Percentiles rank a stretch among this genome's conserved stretches.
These are phyloP conservation scores for Sugiyamaella castrensis DNA, from an alignment of 1,139 yeast genomes.

Conservation along the genomic window DNA sequence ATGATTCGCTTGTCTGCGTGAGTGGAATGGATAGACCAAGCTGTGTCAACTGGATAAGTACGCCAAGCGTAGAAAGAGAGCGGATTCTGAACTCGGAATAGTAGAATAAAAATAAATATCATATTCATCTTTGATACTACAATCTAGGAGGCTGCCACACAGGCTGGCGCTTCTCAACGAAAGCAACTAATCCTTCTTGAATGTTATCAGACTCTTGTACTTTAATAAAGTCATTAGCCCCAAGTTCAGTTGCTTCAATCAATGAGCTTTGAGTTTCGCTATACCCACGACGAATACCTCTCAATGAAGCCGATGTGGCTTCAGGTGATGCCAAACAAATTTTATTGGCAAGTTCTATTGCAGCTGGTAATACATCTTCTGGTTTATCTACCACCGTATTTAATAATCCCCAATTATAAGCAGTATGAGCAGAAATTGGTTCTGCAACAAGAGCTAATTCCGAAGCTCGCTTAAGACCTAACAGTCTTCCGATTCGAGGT, in stretches of 20 bases:
- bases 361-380: slow-evolving; percentile 30
- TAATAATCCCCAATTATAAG: slow-evolving; percentile 34
- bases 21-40: too few species aligned
- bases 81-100: too few species aligned
- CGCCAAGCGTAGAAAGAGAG: too few species aligned
- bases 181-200: slow-evolving; percentile 29
- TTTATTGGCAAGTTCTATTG: slow-evolving; percentile 29
- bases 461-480: slow-evolving; percentile 33
- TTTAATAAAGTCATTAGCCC: slow-evolving; percentile 20
- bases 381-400: slow-evolving; percentile 28
- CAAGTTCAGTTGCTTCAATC: slow-evolving; percentile 25
- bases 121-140: background rate
- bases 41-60: too few species aligned
- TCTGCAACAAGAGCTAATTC: slow-evolving; percentile 35
- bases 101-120: background rate
- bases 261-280: slow-evolving; percentile 26
- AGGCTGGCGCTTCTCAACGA: slow-evolving; percentile 32
- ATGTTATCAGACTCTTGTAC: slow-evolving; percentile 25
- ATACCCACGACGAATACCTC: slow-evolving; percentile 31
- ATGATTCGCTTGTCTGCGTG: too few species aligned
- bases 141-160: slow-evolving; percentile 23
- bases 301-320: slow-evolving; percentile 29
- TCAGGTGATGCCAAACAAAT: slow-evolving; percentile 34
- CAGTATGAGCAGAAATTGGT: slow-evolving; percentile 32
- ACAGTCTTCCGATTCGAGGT: slow-evolving; percentile 31